Conservation (phyloP, 2,329 filamentous ascomycete species). For the Colletotrichum brevisporum region DNA sequence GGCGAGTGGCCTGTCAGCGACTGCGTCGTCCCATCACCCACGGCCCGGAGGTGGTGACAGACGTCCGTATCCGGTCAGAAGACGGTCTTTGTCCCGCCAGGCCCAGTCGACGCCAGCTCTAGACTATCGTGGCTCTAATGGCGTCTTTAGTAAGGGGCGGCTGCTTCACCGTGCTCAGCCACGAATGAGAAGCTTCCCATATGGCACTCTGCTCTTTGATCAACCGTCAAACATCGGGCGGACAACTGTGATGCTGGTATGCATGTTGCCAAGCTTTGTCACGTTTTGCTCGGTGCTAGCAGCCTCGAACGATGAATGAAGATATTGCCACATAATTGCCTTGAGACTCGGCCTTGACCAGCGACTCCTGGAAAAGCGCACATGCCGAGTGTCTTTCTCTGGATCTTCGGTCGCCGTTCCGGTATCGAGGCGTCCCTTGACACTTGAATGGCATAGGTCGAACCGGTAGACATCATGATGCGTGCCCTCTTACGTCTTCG, state of each 20-base stretch:
- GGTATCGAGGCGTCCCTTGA: too few species aligned
- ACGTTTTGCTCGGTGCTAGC: background rate
- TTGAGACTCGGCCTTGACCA: too few species aligned
- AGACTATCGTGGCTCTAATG: slow-evolving; percentile 26
- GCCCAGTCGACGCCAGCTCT: slow-evolving; percentile 19
- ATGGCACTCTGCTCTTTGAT: background rate
- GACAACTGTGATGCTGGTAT: background rate
- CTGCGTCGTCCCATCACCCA: background rate
- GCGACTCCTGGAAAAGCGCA: too few species aligned
- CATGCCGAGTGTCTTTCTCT: too few species aligned
- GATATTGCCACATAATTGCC: too few species aligned
- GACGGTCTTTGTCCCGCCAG: slow-evolving; percentile 15
- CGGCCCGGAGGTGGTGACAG: slow-evolving; percentile 7
- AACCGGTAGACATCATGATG: too few species aligned
- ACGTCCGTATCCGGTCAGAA: slow-evolving; percentile 20
- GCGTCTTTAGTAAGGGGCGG: background rate
- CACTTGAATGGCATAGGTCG: too few species aligned
- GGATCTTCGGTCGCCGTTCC: too few species aligned
- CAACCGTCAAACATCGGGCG: background rate
- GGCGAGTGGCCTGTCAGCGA: background rate
- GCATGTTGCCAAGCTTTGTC: background rate
- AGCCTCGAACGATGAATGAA: too few species aligned
- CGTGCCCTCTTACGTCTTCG: too few species aligned
- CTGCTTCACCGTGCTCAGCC: slow-evolving; percentile 16
- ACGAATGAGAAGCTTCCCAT: slow-evolving; percentile 1